phyloP scores from a whole-genome alignment of 2,329 filamentous ascomycete genomes.

The Phialemonium atrogriseum region DNA sequence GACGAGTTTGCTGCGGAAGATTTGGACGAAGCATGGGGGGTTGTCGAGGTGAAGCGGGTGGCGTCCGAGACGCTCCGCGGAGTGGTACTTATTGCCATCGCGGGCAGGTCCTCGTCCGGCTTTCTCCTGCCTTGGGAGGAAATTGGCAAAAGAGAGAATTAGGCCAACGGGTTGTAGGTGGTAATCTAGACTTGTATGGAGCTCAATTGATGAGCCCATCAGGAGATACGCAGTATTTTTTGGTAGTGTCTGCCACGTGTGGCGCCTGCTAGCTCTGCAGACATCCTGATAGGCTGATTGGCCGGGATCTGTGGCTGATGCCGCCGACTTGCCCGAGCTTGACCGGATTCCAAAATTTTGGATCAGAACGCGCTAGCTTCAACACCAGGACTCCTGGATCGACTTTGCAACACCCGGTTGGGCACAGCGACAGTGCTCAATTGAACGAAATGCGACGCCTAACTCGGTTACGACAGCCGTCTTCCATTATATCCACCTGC shows the following conservation, averaged over 20 bases:
- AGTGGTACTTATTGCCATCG: slow-evolving; percentile 6
- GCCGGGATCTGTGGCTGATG: neutral
- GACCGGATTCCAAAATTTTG: slow-evolving; percentile 3
- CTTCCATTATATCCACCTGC: neutral
- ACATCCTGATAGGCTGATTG: neutral
- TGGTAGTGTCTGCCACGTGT: slow-evolving; percentile 1
- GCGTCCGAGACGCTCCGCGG: slow-evolving; percentile 70
- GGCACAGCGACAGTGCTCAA: no score
- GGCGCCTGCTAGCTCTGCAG: neutral
- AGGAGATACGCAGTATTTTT: slow-evolving; percentile 8
- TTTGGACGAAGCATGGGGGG: slow-evolving; percentile 63
- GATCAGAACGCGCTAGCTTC: neutral
- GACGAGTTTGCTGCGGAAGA: slow-evolving; percentile 21
- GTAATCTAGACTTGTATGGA: no score
- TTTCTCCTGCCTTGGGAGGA: no score
- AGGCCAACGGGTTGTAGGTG: no score
- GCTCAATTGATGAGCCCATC: slow-evolving; percentile 5
- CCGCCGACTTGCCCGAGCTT: slow-evolving; percentile 2
- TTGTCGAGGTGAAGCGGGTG: slow-evolving; percentile 67
- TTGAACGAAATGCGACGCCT: slow-evolving; percentile 1
- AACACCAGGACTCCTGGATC: no score
- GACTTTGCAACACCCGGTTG: no score
- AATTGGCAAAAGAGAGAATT: no score
- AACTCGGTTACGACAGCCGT: slow-evolving; percentile 1
- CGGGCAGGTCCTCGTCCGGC: no score